Conservation (phyloP, 139 green algal species). For the Chlamydomonas eustigma region DNA sequence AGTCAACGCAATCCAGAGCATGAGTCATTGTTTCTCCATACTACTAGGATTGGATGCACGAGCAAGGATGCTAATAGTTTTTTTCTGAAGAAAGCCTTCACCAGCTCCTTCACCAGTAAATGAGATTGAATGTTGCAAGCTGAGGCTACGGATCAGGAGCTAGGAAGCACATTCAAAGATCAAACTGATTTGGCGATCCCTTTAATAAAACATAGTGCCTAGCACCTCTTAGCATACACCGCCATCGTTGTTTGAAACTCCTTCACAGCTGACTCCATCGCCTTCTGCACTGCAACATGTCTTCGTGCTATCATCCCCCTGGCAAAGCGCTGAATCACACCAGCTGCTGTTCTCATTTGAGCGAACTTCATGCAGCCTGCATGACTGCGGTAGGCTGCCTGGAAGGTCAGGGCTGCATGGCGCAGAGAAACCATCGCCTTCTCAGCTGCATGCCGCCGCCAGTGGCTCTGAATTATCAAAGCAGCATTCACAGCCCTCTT, state of each 20-base stretch:
- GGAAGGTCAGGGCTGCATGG: slow-evolving; percentile 23
- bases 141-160: too few species aligned
- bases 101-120: too few species aligned
- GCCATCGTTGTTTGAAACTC: slow-evolving; percentile 22
- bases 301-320: slow-evolving; percentile 18
- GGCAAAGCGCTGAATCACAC: slow-evolving; percentile 32
- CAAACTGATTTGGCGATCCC: too few species aligned
- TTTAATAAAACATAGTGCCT: too few species aligned
- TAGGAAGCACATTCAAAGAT: too few species aligned
- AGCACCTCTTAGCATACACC: not conserved
- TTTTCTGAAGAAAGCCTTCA: too few species aligned
- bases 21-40: too few species aligned
- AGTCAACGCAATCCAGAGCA: too few species aligned
- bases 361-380: not conserved
- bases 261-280: slow-evolving; percentile 4
- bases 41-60: too few species aligned
- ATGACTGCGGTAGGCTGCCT: slow-evolving; percentile 24
- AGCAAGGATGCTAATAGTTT: too few species aligned
- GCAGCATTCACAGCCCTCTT: slow-evolving; percentile 32
- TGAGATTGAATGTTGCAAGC: too few species aligned
- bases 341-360: slow-evolving; percentile 14
- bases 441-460: slow-evolving; percentile 16
- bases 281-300: slow-evolving; percentile 23
- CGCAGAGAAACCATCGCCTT: not conserved
- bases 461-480: slow-evolving; percentile 39